Evolutionary conservation across 352 stramenopile genomes (phyloP), one percentile per base, ranked within the genome.

Genomic region (Aphanomyces astaci): DNA sequence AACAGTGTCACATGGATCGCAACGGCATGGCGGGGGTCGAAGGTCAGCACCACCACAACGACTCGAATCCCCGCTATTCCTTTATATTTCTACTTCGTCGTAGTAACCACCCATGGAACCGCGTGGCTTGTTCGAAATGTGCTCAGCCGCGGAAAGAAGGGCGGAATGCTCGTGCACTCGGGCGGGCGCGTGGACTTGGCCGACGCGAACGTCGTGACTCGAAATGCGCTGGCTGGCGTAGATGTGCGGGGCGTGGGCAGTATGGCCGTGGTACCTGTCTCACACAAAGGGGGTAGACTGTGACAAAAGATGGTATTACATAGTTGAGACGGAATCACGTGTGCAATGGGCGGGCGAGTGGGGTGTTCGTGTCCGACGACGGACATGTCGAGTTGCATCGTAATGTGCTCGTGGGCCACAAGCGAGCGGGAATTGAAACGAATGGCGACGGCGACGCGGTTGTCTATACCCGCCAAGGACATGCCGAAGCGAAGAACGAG

Each of bases 1-100:
- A 31, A 10, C 25, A 53, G 3, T 53, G 56, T 28, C 25, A 19
- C 36, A 39, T 65, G 13, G 56, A 65, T 32, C 22, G 25, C 19
- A 65, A 65, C 25, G n/a, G 33, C 32, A 65, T 65, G 56, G 56
- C 56, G 46, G 56, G 33, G 9, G 24, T 65, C n/a, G 56, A 65
- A 65, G 56, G 56, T 65, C n/a, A n/a, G n/a, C n/a, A n/a, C n/a
- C n/a, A n/a, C n/a, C n/a, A n/a, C n/a, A n/a, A n/a, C n/a, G n/a
- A n/a, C n/a, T n/a, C n/a, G n/a, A n/a, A 15, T 43, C 36, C 36
- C 36, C 7, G 36, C 36, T 15, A 43, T 43, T 43, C 36, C 7
- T 39, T 36, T n/a, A n/a, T n/a, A n/a, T n/a, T n/a, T n/a, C n/a
- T n/a, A n/a, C 17, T 13, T n/a, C 13, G 19, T 25, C 3, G 25